Conservation (phyloP, 2,329 filamentous ascomycete genomes). For the Zymoseptoria passerinii region DNA sequence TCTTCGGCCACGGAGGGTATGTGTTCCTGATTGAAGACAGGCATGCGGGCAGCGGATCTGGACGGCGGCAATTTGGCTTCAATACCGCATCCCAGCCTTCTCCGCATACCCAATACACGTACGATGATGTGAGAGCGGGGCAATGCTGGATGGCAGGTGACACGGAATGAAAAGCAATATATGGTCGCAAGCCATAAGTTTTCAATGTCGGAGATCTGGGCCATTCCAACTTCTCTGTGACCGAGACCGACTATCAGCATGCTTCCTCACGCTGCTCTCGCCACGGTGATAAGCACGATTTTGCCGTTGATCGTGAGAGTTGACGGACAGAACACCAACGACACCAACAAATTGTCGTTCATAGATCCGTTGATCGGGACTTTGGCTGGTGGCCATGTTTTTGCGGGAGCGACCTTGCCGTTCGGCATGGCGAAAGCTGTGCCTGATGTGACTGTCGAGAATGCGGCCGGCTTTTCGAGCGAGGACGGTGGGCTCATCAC, state of each 20-base stretch:
- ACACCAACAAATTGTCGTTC: conserved; percentile 15
- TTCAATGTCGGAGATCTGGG: not conserved
- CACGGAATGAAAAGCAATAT: not conserved
- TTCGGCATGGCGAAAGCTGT: conserved; percentile 43
- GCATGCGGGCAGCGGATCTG: not conserved
- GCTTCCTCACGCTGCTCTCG: not conserved
- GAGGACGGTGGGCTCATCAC: conserved; percentile 28
- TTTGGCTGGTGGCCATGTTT: conserved; percentile 39
- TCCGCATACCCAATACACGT: not conserved
- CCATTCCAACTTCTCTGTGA: not conserved
- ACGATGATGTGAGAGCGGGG: not conserved
- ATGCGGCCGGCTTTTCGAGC: conserved; percentile 36
- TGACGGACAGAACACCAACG: not conserved
- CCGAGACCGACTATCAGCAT: not conserved
- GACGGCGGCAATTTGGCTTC: not conserved
- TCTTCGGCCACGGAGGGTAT: not conserved
- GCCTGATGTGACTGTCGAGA: conserved; percentile 42
- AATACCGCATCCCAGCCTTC: not conserved
- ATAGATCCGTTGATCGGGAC: conserved; percentile 41
- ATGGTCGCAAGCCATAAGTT: not conserved
- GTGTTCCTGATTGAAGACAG: not conserved
- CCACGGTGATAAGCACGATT: not conserved
- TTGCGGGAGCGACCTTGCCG: conserved; percentile 39
- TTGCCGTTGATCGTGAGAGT: not conserved
- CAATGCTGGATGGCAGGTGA: not conserved